Conservation (phyloP, 768 basidiomycete species). For the Strobilomyces echinocephalus region DNA sequence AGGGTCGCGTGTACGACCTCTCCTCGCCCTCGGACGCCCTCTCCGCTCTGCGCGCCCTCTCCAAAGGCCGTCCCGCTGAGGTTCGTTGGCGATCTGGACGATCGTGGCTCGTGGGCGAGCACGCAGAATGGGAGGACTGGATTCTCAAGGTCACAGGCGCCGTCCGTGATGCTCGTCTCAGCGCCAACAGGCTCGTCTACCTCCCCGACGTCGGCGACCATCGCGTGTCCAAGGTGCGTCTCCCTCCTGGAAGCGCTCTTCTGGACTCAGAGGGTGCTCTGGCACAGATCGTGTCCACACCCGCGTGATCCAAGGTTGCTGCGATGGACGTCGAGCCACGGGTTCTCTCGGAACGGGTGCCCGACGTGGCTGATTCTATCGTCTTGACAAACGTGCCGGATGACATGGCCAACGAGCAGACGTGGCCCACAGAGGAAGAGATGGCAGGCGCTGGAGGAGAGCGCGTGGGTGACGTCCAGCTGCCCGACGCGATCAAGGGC, state of each 20-base stretch:
- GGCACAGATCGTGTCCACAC: conserved; percentile 78
- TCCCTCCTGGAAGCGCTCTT: too few relatives aligned
- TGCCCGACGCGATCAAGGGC: too few relatives aligned
- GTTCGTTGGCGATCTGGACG: conserved; percentile 82
- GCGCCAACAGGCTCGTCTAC: conserved; percentile 82
- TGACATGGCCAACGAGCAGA: conserved; percentile 90
- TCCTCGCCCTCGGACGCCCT: conserved; percentile 58
- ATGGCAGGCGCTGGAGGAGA: conserved; percentile 48
- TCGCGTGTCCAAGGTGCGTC: conserved; percentile 68
- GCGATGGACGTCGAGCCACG: conserved; percentile 66
- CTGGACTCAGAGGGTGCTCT: too few relatives aligned
- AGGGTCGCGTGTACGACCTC: conserved; percentile 73
- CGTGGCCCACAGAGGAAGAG: conserved; percentile 98
- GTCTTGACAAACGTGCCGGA: conserved; percentile 86
- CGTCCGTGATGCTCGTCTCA: conserved; percentile 71
- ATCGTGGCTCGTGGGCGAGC: conserved; percentile 70
- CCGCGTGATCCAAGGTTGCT: conserved; percentile 63
- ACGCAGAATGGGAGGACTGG: conserved; percentile 58
- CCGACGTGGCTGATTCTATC: conserved; percentile 73
- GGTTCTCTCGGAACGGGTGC: conserved; percentile 56
- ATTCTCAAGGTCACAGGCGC: conserved; percentile 74
- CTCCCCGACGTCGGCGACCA: conserved; percentile 87
- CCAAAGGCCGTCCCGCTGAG: conserved; percentile 78
- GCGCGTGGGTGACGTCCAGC: conserved; percentile 12
- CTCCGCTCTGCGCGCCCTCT: conserved; percentile 69